Conservation (phyloP, 768 basidiomycete genomes). For the Russula abietina region DNA sequence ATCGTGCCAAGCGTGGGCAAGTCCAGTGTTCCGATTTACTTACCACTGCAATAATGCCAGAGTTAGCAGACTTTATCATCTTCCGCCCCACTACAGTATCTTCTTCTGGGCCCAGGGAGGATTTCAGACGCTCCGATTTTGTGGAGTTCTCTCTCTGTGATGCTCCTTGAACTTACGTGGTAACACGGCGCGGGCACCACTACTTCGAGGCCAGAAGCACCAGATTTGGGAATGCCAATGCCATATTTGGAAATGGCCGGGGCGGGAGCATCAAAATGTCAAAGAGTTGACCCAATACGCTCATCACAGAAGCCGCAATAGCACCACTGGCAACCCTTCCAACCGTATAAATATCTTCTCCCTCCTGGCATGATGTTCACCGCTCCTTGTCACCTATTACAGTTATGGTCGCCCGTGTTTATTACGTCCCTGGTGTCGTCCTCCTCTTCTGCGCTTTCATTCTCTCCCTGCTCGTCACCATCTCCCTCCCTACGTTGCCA, state of each 20-base stretch:
- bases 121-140: too few species aligned
- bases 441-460: slow-evolving; percentile 57
- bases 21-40: too few species aligned
- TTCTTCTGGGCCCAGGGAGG: too few species aligned
- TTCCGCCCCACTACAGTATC: too few species aligned
- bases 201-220: too few species aligned
- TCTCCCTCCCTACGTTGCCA: slow-evolving; percentile 65
- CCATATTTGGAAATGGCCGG: too few species aligned
- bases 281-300: not conserved
- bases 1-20: too few species aligned
- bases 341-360: slow-evolving; percentile 4
- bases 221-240: not conserved
- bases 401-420: slow-evolving; percentile 39
- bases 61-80: too few species aligned
- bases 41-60: too few species aligned
- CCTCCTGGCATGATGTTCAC: not conserved
- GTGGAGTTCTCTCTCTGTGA: too few species aligned
- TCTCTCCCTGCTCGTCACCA: slow-evolving; percentile 59
- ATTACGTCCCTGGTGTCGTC: slow-evolving; percentile 57
- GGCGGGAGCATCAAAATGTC: not conserved
- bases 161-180: too few species aligned
- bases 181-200: too few species aligned
- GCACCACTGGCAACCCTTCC: not conserved
- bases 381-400: not conserved
- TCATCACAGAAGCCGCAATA: not conserved